These are phyloP conservation scores for Fusarium sp. DNA, from an alignment of 2,329 filamentous ascomycete species.

Conservation along the genomic window DNA sequence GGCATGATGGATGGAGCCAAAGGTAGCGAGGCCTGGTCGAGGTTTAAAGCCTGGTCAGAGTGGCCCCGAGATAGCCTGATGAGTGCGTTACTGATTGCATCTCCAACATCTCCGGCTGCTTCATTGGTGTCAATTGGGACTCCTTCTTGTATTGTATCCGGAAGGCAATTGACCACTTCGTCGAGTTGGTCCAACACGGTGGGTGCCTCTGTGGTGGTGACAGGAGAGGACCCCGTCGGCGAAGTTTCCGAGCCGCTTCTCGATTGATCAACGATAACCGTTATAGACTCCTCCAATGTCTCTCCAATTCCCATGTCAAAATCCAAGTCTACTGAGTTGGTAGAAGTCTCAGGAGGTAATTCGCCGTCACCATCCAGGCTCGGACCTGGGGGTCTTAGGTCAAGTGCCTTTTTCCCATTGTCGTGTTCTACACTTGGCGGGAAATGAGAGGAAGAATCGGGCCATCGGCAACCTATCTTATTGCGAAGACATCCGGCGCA, in stretches of 20 bases:
- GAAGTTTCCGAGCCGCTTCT: neutral
- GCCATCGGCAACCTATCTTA: neutral
- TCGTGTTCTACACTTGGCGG: neutral
- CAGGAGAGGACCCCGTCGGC: neutral
- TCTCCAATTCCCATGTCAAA: neutral
- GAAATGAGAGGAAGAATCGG: neutral
- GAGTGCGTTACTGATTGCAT: neutral
- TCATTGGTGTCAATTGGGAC: neutral
- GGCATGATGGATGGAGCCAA: neutral
- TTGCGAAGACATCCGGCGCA: neutral
- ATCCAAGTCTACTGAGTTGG: neutral
- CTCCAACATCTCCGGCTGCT: neutral
- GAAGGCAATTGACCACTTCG: neutral
- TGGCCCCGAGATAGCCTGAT: neutral
- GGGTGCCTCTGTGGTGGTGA: neutral
- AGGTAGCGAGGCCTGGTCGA: neutral
- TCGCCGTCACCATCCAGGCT: neutral
- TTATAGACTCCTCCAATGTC: neutral
- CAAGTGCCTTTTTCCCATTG: neutral
- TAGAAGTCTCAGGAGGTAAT: neutral
- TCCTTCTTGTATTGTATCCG: neutral
- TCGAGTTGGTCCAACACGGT: neutral
- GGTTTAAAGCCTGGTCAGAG: neutral
- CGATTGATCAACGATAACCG: neutral
- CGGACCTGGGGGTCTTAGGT: neutral